phyloP scores from a whole-genome alignment of 139 green algal species.

The Nannochloris sp. region DNA sequence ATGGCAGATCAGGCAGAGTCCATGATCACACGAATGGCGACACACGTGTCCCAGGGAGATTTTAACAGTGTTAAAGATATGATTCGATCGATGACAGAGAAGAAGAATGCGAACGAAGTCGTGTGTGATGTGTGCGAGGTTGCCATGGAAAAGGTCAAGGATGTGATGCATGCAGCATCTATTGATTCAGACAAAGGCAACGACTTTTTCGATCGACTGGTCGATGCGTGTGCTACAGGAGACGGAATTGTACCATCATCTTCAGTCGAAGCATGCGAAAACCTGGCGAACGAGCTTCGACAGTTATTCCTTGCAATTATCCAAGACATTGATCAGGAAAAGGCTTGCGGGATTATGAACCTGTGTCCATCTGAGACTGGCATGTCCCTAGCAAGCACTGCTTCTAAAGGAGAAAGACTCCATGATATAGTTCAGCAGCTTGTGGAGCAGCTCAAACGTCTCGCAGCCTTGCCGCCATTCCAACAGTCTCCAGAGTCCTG shows the following conservation, averaged over 20 bases:
- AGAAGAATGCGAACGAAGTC: neutral
- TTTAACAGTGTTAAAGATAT: neutral
- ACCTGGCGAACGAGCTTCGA: no score
- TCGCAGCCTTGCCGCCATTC: no score
- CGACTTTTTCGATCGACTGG: neutral
- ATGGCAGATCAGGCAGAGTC: neutral
- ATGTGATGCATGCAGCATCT: constrained; percentile 4
- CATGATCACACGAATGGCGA: neutral
- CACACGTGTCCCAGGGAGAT: neutral
- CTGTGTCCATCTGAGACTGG: no score
- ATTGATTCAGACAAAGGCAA: neutral
- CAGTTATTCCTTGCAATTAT: no score
- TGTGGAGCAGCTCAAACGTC: no score
- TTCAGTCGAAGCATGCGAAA: neutral
- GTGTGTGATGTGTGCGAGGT: constrained; percentile 1
- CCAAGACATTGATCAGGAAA: no score
- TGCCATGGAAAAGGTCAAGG: neutral
- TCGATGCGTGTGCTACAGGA: neutral
- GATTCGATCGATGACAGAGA: neutral
- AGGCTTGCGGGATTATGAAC: no score
- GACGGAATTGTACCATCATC: neutral
- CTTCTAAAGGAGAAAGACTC: no score
- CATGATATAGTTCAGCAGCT: no score
- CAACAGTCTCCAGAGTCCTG: constrained; percentile 3
- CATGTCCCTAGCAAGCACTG: no score